Conservation (phyloP, 2,329 filamentous ascomycete species). For the Epicoccum nigrum region DNA sequence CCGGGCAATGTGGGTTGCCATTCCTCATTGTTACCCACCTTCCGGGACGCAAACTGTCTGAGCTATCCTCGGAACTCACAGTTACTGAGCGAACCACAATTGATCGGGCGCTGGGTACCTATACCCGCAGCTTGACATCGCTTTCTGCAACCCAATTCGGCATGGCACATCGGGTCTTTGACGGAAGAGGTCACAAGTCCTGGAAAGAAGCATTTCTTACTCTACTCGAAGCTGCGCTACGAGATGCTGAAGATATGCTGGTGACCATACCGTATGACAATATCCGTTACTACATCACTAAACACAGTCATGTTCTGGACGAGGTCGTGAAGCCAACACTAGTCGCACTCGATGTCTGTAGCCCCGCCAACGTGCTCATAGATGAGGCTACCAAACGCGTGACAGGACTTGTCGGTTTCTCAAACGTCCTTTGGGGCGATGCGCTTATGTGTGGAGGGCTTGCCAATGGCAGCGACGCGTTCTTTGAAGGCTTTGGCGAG, state of each 20-base stretch:
- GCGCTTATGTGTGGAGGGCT: slow-evolving; percentile 58
- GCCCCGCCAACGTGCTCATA: slow-evolving; percentile 58
- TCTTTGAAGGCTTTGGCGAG: slow-evolving; percentile 52
- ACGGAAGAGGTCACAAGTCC: slow-evolving; percentile 53
- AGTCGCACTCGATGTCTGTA: slow-evolving; percentile 57
- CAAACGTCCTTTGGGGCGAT: slow-evolving; percentile 63
- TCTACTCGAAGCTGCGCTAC: slow-evolving; percentile 60
- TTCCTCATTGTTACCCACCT: slow-evolving; percentile 45
- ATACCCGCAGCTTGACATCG: slow-evolving; percentile 52
- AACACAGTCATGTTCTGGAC: slow-evolving; percentile 55
- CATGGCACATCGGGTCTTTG: slow-evolving; percentile 54
- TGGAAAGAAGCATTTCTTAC: slow-evolving; percentile 61
- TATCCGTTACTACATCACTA: slow-evolving; percentile 57
- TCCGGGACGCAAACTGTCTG: slow-evolving; percentile 43
- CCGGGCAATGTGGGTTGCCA: slow-evolving; percentile 36
- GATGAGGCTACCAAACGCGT: slow-evolving; percentile 56
- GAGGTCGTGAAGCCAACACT: slow-evolving; percentile 58
- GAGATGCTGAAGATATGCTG: slow-evolving; percentile 65
- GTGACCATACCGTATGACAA: slow-evolving; percentile 62
- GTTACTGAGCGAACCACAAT: slow-evolving; percentile 44
- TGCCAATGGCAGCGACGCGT: slow-evolving; percentile 46
- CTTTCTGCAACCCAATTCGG: slow-evolving; percentile 59
- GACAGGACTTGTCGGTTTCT: slow-evolving; percentile 59
- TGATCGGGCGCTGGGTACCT: slow-evolving; percentile 49
- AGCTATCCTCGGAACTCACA: slow-evolving; percentile 42